Conservation (phyloP, 495 filamentous ascomycete genomes). For the Tirmania nivea region DNA sequence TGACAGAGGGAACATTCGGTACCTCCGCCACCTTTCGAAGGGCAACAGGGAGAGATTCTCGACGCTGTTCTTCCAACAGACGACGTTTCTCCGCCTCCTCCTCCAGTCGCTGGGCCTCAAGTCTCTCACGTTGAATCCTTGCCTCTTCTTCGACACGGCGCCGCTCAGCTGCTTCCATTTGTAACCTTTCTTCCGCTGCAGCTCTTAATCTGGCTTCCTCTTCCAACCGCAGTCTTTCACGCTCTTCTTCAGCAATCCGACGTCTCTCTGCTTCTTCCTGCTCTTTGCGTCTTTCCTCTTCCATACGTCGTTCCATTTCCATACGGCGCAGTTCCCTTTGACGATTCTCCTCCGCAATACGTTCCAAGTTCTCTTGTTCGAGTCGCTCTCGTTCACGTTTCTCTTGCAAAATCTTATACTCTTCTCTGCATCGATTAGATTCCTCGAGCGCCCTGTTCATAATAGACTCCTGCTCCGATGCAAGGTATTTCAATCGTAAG, state of each 20-base stretch:
- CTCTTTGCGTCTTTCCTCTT: constrained; percentile 6
- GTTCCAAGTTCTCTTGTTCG: not conserved
- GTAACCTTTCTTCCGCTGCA: constrained; percentile 5
- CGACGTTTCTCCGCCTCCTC: constrained; percentile 3
- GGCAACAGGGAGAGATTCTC: constrained; percentile 13
- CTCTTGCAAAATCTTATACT: constrained; percentile 3
- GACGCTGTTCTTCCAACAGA: constrained; percentile 1
- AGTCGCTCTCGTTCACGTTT: constrained; percentile 1
- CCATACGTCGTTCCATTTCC: constrained; percentile 4
- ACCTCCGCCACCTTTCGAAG: constrained; percentile 1
- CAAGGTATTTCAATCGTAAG: not conserved
- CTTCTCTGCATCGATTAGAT: not conserved
- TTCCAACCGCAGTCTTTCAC: constrained; percentile 10
- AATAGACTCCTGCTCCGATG: constrained; percentile 11
- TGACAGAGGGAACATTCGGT: not conserved
- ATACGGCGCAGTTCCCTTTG: constrained; percentile 4
- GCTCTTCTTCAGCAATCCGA: constrained; percentile 12
- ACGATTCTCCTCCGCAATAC: constrained; percentile 12
- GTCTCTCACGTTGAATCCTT: constrained; percentile 8
- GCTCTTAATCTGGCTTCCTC: constrained; percentile 2
- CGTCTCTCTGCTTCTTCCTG: constrained; percentile 5
- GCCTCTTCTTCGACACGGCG: constrained; percentile 1
- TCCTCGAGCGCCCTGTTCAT: constrained; percentile 9
- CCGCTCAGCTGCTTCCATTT: constrained; percentile 5
- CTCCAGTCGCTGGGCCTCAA: constrained; percentile 1